Conservation (phyloP, 257 asterid genomes). For the Jasminum sambac region DNA sequence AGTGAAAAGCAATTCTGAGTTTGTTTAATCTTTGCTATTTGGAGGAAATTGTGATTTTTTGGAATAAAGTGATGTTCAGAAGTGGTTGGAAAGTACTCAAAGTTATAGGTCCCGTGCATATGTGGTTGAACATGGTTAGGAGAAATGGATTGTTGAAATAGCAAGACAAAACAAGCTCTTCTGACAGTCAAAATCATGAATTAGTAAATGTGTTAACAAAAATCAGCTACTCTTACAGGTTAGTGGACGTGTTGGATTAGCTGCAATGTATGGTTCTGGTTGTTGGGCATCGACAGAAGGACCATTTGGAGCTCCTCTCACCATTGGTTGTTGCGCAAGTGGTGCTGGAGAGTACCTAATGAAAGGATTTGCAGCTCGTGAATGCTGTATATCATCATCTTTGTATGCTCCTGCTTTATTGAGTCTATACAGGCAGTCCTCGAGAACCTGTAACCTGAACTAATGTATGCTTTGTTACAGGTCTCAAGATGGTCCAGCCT, state of each 20-base stretch:
- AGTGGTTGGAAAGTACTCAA: no score
- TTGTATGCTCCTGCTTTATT: constrained; percentile 42
- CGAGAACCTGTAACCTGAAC: not conserved
- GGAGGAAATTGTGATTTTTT: no score
- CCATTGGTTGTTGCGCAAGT: constrained; percentile 84
- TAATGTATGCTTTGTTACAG: constrained; percentile 34
- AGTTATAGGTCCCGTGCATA: no score
- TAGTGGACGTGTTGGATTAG: constrained; percentile 92
- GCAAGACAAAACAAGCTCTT: no score
- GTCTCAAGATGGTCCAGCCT: constrained; percentile 75
- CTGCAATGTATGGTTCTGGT: constrained; percentile 90
- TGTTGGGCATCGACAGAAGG: constrained; percentile 88
- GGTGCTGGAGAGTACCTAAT: constrained; percentile 96
- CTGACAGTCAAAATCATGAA: constrained; percentile 3
- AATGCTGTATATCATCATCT: constrained; percentile 76
- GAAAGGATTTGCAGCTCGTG: constrained; percentile 84
- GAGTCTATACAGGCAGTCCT: not conserved
- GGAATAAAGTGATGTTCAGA: no score
- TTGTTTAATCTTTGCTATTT: no score
- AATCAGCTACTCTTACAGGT: constrained; percentile 43
- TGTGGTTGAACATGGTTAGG: no score
- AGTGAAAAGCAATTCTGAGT: not conserved
- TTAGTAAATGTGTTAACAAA: constrained; percentile 3
- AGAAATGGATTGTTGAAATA: no score
- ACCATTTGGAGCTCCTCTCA: constrained; percentile 53